These are phyloP conservation scores for Excoecaria agallocha DNA, from an alignment of 345 rosid species.

Conservation along the genomic window DNA sequence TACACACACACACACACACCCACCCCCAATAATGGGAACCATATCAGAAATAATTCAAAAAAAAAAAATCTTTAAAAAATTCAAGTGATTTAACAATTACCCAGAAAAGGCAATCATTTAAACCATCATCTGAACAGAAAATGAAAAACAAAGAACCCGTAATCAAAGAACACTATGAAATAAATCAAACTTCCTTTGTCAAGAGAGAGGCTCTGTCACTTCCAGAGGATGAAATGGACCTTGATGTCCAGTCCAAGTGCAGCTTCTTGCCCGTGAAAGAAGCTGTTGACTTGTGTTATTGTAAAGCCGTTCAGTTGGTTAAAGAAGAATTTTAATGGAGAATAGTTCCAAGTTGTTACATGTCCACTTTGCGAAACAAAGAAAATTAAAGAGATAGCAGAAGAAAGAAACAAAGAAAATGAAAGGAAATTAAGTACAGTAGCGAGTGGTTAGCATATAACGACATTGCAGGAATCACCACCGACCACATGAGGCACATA, in stretches of 20 bases:
- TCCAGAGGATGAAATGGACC: conserved; percentile 41
- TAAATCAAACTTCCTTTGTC: conserved; percentile 42
- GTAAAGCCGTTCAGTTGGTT: too few species aligned
- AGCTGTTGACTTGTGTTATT: not conserved
- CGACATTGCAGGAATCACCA: too few species aligned
- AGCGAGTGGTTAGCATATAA: too few species aligned
- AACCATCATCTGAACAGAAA: not conserved
- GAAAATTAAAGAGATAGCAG: too few species aligned
- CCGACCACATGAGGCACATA: too few species aligned
- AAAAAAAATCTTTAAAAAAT: not conserved
- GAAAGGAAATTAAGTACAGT: too few species aligned
- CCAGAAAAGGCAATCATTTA: conserved; percentile 9
- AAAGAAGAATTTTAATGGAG: too few species aligned
- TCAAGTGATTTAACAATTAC: conserved; percentile 14
- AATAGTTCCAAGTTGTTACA: too few species aligned
- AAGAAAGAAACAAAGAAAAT: too few species aligned
- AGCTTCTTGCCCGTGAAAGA: conserved; percentile 58
- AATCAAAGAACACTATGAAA: not conserved
- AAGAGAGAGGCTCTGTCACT: conserved; percentile 59
- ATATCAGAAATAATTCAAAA: not conserved
- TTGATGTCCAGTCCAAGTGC: conserved; percentile 53
- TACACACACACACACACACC: too few species aligned
- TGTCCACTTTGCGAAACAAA: too few species aligned
- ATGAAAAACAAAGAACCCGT: not conserved
- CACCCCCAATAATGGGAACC: too few species aligned